phyloP scores from a whole-genome alignment of 176 grass and related monocot genomes.

The Ensete glaucum region DNA sequence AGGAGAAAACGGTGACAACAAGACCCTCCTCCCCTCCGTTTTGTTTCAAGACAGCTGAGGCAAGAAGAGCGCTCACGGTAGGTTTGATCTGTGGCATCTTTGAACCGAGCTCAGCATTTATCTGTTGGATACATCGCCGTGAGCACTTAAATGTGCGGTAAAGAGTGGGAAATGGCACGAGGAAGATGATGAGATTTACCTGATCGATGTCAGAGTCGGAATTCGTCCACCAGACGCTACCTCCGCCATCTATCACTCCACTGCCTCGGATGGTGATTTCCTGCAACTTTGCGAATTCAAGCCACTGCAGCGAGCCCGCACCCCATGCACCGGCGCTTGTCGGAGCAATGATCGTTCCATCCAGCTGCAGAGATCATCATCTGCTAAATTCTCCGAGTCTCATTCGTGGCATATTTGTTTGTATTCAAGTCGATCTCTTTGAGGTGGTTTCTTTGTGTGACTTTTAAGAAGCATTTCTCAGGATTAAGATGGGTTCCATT shows the following conservation, averaged over 20 bases:
- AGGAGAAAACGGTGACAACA: too few relatives aligned
- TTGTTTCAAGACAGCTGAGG: too few relatives aligned
- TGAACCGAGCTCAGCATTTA: slow-evolving; percentile 34
- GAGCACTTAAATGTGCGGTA: too few relatives aligned
- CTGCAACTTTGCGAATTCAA: slow-evolving; percentile 84
- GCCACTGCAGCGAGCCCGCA: slow-evolving; percentile 76
- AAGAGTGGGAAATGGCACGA: too few relatives aligned
- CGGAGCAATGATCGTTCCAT: slow-evolving; percentile 58
- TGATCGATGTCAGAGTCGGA: slow-evolving; percentile 36
- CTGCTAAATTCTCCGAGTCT: background rate
- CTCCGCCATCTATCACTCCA: slow-evolving; percentile 69
- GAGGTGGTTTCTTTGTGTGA: background rate
- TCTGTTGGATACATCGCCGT: slow-evolving; percentile 21
- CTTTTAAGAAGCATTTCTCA: background rate
- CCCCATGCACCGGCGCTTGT: slow-evolving; percentile 66
- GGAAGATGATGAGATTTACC: slow-evolving; percentile 4
- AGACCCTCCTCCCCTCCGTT: too few relatives aligned
- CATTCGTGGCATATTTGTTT: slow-evolving; percentile 6
- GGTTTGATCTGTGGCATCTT: slow-evolving; percentile 88
- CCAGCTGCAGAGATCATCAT: slow-evolving; percentile 47
- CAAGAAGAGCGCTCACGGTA: slow-evolving; percentile 39
- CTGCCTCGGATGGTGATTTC: slow-evolving; percentile 73
- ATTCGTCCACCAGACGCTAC: slow-evolving; percentile 72
- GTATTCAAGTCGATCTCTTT: background rate
- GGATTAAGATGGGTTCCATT: background rate